Evolutionary conservation across 305 asterid genomes (phyloP).

Genomic region (Salvia sclarea): DNA sequence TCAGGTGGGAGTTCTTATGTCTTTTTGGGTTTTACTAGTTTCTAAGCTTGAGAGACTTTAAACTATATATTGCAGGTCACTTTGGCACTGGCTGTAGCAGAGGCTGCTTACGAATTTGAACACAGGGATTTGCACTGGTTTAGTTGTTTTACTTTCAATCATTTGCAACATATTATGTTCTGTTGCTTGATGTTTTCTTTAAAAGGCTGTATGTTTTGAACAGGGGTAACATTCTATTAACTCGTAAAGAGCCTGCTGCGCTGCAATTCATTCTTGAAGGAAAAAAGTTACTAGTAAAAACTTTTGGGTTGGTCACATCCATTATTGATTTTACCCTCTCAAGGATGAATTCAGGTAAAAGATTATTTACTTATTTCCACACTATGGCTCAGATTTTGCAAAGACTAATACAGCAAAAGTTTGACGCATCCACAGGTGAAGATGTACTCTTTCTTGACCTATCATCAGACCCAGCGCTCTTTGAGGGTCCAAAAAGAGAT

Average conservation of each 20-base stretch:
- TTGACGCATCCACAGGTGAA: constrained; percentile 60
- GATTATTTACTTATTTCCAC: constrained; percentile 26
- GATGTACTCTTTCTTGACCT: constrained; percentile 89
- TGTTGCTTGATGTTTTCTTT: constrained; percentile 27
- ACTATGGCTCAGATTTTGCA: constrained; percentile 20
- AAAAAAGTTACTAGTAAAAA: constrained; percentile 55
- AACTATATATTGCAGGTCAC: constrained; percentile 59
- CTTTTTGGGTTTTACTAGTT: constrained; percentile 17
- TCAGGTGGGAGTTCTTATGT: constrained; percentile 53
- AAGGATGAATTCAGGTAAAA: constrained; percentile 80
- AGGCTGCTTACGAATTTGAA: constrained; percentile 90
- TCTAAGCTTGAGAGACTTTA: constrained; percentile 29
- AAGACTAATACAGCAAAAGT: constrained; percentile 19
- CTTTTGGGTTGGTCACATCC: constrained; percentile 73
- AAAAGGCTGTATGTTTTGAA: constrained; percentile 29
- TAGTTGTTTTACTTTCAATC: constrained; percentile 33
- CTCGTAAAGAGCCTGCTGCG: constrained; percentile 60
- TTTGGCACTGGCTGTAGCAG: constrained; percentile 88
- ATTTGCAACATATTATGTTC: constrained; percentile 23
- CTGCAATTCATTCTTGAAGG: constrained; percentile 77
- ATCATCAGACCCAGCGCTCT: constrained; percentile 83
- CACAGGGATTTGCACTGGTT: constrained; percentile 97
- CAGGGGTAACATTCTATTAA: constrained; percentile 91
- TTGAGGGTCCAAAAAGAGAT: constrained; percentile 88
- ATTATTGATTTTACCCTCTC: constrained; percentile 96